Evolutionary conservation across 306 rosid species (phyloP).

Genomic region (Casuarina cunninghamiana): DNA sequence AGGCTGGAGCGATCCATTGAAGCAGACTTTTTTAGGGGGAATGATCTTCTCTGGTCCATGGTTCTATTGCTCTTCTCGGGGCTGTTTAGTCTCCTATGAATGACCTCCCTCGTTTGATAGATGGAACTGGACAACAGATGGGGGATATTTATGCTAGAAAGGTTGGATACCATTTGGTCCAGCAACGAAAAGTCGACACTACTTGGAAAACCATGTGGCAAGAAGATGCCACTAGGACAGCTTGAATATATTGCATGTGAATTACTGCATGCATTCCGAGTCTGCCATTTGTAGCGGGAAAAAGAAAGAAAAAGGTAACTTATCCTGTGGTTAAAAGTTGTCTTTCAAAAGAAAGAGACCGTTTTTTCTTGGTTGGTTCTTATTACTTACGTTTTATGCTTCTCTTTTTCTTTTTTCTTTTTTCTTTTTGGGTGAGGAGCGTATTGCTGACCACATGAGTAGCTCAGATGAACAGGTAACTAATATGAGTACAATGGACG

Average conservation of each 20-base stretch:
- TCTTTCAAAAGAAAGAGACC: not conserved
- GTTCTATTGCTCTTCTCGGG: conserved; percentile 24
- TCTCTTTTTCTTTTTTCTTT: not conserved
- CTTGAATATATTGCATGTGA: conserved; percentile 7
- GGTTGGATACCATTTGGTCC: conserved; percentile 26
- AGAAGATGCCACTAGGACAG: conserved; percentile 28
- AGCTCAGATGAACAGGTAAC: not conserved
- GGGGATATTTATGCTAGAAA: conserved; percentile 34
- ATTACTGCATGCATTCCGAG: not conserved
- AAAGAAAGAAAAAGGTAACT: conserved; percentile 15
- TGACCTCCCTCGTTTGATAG: conserved; percentile 20
- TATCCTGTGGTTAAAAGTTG: not conserved
- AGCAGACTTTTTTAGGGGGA: conserved; percentile 32
- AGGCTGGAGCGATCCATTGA: conserved; percentile 26
- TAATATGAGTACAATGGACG: not conserved
- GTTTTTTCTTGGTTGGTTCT: not conserved
- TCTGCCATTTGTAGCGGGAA: not conserved
- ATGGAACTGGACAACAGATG: conserved; percentile 23
- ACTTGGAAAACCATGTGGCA: conserved; percentile 17
- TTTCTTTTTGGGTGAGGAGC: not conserved
- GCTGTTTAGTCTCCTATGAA: not conserved
- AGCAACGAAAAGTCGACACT: conserved; percentile 28
- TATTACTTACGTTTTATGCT: not conserved
- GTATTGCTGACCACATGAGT: not conserved
- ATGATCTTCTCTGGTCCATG: conserved; percentile 38